A percentile compares a stretch with the other conserved stretches of the same genome.
phyloP scores from a whole-genome alignment of 1,284 basidiomycete genomes.

The Pseudozyma pruni region DNA sequence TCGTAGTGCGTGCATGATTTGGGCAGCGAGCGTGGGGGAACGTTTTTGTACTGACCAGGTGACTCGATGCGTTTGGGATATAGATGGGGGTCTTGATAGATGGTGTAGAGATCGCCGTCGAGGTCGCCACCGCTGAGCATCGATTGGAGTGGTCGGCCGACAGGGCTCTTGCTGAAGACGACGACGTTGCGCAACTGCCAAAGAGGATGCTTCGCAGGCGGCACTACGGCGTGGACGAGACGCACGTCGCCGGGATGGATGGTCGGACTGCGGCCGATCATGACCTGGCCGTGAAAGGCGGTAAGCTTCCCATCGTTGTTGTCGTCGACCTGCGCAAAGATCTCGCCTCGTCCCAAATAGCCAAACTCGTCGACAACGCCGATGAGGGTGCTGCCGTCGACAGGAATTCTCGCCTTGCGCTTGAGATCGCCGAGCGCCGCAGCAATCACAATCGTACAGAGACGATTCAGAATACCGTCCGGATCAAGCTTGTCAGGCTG shows the following conservation, averaged over 20 bases:
- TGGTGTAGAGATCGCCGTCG: constrained; percentile 68
- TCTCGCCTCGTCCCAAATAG: constrained; percentile 29
- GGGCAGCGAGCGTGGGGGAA: constrained; percentile 71
- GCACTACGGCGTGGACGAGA: constrained; percentile 32
- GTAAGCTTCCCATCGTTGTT: constrained; percentile 2
- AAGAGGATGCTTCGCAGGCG: constrained; percentile 37
- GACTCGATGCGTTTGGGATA: constrained; percentile 71
- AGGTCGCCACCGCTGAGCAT: constrained; percentile 48
- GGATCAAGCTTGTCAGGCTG: constrained; percentile 16
- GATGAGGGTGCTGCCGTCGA: constrained; percentile 23
- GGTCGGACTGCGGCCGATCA: constrained; percentile 46
- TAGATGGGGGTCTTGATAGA: constrained; percentile 69
- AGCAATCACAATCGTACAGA: constrained; percentile 29
- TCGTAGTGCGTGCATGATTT: constrained; percentile 74
- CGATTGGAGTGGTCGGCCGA: constrained; percentile 30
- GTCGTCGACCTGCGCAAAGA: constrained; percentile 38
- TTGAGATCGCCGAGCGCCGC: constrained; percentile 37
- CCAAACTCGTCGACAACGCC: constrained; percentile 44
- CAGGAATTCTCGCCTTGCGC: constrained; percentile 35
- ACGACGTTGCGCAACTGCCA: constrained; percentile 39
- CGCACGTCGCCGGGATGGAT: constrained; percentile 50
- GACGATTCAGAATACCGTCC: constrained; percentile 21
- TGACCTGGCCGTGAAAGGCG: constrained; percentile 36
- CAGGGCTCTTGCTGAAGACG: constrained; percentile 34
- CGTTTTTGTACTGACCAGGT: constrained; percentile 74